These are phyloP conservation scores for Neoboletus subvelutipes DNA, from an alignment of 768 basidiomycete species.

Conservation along the genomic window DNA sequence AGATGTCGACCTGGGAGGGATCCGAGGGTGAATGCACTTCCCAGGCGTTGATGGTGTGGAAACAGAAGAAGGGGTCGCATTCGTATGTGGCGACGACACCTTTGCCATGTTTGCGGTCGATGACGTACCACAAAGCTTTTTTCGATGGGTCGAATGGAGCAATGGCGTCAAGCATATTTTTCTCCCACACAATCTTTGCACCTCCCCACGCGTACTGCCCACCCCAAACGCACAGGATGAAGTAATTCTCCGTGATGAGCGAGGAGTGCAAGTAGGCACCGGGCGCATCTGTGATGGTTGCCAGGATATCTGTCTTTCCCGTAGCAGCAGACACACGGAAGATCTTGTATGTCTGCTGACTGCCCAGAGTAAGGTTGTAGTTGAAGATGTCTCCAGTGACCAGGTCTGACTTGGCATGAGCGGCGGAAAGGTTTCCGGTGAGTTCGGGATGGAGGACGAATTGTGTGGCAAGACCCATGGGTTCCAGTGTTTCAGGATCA, in stretches of 20 bases:
- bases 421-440: conserved; percentile 33
- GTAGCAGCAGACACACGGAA: conserved; percentile 36
- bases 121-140: conserved; percentile 36
- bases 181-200: conserved; percentile 30
- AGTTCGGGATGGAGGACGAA: conserved; percentile 32
- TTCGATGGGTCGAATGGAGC: conserved; percentile 31
- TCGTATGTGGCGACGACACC: conserved; percentile 40
- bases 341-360: conserved; percentile 29
- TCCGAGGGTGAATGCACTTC: conserved; percentile 28
- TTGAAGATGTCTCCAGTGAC: conserved; percentile 38
- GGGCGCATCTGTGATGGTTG: conserved; percentile 38
- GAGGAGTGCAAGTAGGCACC: conserved; percentile 41
- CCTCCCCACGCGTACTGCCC: conserved; percentile 31
- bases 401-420: conserved; percentile 39
- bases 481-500: conserved; percentile 39
- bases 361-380: conserved; percentile 34
- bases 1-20: conserved; percentile 29
- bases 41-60: conserved; percentile 42
- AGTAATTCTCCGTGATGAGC: conserved; percentile 37
- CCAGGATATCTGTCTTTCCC: conserved; percentile 34
- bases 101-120: conserved; percentile 36
- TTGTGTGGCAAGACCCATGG: conserved; percentile 32
- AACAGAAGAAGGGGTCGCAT: conserved; percentile 39
- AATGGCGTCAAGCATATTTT: conserved; percentile 35
- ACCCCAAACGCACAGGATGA: conserved; percentile 38